These are phyloP conservation scores for Amaranthus tricolor DNA, from an alignment of 179 eudicot genomes.

Conservation along the genomic window DNA sequence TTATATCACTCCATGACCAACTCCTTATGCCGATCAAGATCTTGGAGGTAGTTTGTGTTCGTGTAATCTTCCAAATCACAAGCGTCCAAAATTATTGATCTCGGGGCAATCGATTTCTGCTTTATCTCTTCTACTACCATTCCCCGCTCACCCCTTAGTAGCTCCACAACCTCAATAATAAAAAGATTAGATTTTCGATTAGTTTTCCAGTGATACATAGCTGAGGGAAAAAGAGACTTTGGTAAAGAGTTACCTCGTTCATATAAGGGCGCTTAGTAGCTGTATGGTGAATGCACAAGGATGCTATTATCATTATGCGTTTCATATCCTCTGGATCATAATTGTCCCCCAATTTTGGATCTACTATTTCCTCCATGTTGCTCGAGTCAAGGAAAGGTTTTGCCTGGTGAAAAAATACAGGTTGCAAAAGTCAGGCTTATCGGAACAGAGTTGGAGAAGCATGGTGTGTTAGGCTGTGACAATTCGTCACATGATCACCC, in stretches of 20 bases:
- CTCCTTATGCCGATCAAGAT: conserved; percentile 80
- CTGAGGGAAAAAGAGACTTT: neutral
- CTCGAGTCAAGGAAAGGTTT: conserved; percentile 69
- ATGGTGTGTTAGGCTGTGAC: too few relatives aligned
- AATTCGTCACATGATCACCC: too few relatives aligned
- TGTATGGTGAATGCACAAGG: conserved; percentile 76
- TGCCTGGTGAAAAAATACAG: conserved; percentile 42
- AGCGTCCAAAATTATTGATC: conserved; percentile 56
- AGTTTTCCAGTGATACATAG: neutral
- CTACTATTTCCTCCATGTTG: conserved; percentile 61
- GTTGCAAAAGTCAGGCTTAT: neutral
- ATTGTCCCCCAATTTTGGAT: conserved; percentile 54
- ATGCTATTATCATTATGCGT: conserved; percentile 63
- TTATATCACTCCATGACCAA: conserved; percentile 66
- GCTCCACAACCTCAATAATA: conserved; percentile 53
- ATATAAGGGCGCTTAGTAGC: conserved; percentile 73
- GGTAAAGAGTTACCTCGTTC: conserved; percentile 42
- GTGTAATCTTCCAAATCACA: conserved; percentile 79
- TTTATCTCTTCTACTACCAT: conserved; percentile 37
- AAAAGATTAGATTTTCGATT: neutral
- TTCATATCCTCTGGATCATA: conserved; percentile 57
- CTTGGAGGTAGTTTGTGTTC: conserved; percentile 59
- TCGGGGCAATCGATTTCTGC: conserved; percentile 48
- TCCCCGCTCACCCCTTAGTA: conserved; percentile 60
- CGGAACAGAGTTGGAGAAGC: too few relatives aligned